A percentile compares a stretch with the other conserved stretches of the same genome.
Conservation (phyloP, 1,284 basidiomycete genomes). For the Cryptococcus sp. region DNA sequence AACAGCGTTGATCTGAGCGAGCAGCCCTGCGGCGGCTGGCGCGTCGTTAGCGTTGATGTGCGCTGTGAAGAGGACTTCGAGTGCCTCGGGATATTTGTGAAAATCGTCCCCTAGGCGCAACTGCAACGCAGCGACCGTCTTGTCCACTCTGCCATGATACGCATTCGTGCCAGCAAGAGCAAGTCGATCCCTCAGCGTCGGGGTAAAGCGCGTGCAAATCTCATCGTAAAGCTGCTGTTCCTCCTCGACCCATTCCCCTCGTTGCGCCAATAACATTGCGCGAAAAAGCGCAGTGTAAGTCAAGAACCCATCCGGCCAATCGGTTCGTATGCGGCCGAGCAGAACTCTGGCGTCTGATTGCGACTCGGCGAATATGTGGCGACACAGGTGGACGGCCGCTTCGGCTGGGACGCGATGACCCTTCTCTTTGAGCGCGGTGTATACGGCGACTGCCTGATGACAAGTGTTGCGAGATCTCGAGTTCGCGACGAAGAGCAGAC, state of each 20-base stretch:
- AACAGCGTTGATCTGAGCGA: slow-evolving; percentile 16
- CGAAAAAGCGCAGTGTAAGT: slow-evolving; percentile 8
- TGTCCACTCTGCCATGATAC: slow-evolving; percentile 9
- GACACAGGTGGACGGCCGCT: slow-evolving; percentile 10
- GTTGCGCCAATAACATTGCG: slow-evolving; percentile 11
- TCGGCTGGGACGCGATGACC: slow-evolving; percentile 5
- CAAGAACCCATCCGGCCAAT: background rate
- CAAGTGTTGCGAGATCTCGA: slow-evolving; percentile 3
- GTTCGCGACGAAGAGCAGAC: slow-evolving; percentile 13
- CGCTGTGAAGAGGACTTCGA: slow-evolving; percentile 26
- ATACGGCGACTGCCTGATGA: slow-evolving; percentile 10
- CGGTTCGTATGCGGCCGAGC: slow-evolving; percentile 5
- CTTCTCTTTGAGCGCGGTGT: slow-evolving; percentile 8
- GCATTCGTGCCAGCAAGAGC: slow-evolving; percentile 8
- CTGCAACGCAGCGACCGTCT: slow-evolving; percentile 4
- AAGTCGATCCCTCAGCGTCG: slow-evolving; percentile 8
- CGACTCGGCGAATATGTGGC: slow-evolving; percentile 5
- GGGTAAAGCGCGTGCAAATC: slow-evolving; percentile 4
- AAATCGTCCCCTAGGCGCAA: slow-evolving; percentile 2
- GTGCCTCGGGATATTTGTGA: slow-evolving; percentile 7
- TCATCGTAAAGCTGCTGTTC: slow-evolving; percentile 13
- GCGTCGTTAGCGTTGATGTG: slow-evolving; percentile 21
- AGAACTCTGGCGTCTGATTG: slow-evolving; percentile 9
- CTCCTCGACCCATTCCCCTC: slow-evolving; percentile 11
- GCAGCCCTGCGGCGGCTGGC: slow-evolving; percentile 14